Percentiles rank a stretch among this genome's conserved stretches.
Evolutionary conservation across 2,329 filamentous ascomycete genomes (phyloP).

Genomic region (Fusarium coicis): DNA sequence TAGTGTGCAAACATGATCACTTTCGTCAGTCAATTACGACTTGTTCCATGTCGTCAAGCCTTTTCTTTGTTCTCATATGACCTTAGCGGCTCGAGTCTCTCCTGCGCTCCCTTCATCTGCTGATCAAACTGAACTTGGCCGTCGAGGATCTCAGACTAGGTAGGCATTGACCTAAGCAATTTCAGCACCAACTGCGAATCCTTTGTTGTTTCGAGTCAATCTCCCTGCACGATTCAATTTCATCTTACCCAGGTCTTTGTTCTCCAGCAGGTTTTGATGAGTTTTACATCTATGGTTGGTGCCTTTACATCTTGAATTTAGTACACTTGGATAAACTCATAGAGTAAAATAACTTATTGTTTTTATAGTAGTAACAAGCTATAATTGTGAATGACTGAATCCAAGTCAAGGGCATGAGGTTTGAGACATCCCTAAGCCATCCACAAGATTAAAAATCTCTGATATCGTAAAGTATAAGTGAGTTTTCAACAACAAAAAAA

Average conservation of each 20-base stretch:
- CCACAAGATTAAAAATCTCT: conserved; percentile 9
- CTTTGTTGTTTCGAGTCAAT: neutral
- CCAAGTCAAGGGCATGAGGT: neutral
- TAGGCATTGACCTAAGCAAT: neutral
- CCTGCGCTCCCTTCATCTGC: neutral
- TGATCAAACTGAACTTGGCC: neutral
- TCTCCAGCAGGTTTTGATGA: neutral
- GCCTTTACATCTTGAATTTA: neutral
- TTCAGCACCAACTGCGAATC: neutral
- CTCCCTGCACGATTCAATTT: neutral
- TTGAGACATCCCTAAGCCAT: neutral
- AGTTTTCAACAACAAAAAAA: neutral
- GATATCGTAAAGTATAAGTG: conserved; percentile 18
- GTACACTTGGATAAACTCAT: neutral
- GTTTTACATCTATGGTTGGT: neutral
- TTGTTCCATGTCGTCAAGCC: neutral
- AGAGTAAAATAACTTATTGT: neutral
- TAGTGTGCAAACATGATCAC: neutral
- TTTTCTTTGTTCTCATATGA: neutral
- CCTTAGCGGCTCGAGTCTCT: neutral
- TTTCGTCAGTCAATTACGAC: neutral
- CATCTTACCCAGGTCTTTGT: neutral
- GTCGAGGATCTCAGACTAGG: neutral
- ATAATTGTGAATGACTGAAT: neutral
- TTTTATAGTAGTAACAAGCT: neutral